Base-by-base conservation (phyloP, 78 protist genomes). In the Chrysochromulina parva region DNA sequence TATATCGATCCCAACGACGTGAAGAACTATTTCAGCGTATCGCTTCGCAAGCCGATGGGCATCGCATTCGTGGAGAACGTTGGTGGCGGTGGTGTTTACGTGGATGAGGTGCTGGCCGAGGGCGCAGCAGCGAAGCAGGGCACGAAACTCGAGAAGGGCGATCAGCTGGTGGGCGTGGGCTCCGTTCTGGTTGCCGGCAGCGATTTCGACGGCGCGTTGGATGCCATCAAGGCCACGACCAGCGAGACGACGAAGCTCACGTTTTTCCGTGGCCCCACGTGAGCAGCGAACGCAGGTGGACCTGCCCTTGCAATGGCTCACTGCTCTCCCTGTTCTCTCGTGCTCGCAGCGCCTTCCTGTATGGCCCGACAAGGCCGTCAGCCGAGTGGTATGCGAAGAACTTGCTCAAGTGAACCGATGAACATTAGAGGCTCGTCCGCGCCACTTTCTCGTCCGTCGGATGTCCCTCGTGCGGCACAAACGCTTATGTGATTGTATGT, bases 61-160 rank as follows among this genome's bases (percentile, higher is more conserved):
- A 74, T 74, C 82, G 82, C 82, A 1, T 74, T 74, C 17, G 55
- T 74, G 57, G 82, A 74, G 82, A 74, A 74, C 82, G 82, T 48
- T 53, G 82, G 82, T n/a, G 82, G 11, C 26, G 82, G 82, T 5
- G 82, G 82, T 17, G 24, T 74, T 22, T 74, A 13, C 17, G 82
- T 74, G 28, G 82, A 74, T 3, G 82, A 74, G 22, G 57, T 48
- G 50, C 76, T 3, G 9, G 10, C 69, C 24, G 6, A 6, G 69
- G 78, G 78, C 10, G 22, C 78, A 28, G 78, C 78, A 11, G 38
- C 78, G 24, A n/a, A 28, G 3, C 13, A 28, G 54, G 28, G 54
- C 17, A 11, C 50, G 19, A 16, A 2, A 3, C 78, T 69, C 3
- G 52, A 5, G 16, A 11, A 17, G 14, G 54, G 78, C 78, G 78